Conservation (phyloP, 768 basidiomycete species). For the Cystofilobasidium bisporidii region DNA sequence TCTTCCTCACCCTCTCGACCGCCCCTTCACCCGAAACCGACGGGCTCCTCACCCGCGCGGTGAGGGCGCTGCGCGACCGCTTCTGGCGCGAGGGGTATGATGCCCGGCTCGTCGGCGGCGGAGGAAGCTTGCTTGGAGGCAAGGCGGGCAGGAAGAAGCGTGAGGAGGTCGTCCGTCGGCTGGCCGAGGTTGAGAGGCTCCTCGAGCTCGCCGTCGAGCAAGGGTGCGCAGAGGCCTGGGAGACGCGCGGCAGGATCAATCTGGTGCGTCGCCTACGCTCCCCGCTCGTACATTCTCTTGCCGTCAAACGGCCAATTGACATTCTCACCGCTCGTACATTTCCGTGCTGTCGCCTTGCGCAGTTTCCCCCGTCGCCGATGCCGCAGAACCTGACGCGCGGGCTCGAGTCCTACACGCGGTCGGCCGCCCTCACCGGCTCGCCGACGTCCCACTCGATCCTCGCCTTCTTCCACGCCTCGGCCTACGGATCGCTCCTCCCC, state of each 20-base stretch:
- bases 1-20: too few species aligned
- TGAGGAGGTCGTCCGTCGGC: too few species aligned
- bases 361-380: constrained; percentile 62
- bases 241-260: constrained; percentile 22
- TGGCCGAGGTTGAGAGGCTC: too few species aligned
- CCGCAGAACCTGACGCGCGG: constrained; percentile 23
- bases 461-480: constrained; percentile 81
- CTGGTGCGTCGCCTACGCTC: constrained; percentile 21
- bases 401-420: constrained; percentile 39
- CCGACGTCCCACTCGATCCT: constrained; percentile 75
- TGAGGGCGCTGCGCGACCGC: too few species aligned
- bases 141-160: too few species aligned
- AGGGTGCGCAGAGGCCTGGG: constrained; percentile 33
- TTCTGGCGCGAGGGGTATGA: too few species aligned
- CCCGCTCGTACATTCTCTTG: not conserved
- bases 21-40: too few species aligned
- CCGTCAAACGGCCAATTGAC: too few species aligned
- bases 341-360: constrained; percentile 49
- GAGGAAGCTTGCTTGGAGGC: too few species aligned
- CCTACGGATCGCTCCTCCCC: constrained; percentile 47
- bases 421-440: constrained; percentile 65
- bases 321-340: not conserved
- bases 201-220: too few species aligned
- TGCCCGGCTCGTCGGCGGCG: too few species aligned
- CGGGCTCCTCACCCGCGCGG: too few species aligned